These are phyloP conservation scores for Fusarium napiforme DNA, from an alignment of 2,329 filamentous ascomycete genomes.

Conservation along the genomic window DNA sequence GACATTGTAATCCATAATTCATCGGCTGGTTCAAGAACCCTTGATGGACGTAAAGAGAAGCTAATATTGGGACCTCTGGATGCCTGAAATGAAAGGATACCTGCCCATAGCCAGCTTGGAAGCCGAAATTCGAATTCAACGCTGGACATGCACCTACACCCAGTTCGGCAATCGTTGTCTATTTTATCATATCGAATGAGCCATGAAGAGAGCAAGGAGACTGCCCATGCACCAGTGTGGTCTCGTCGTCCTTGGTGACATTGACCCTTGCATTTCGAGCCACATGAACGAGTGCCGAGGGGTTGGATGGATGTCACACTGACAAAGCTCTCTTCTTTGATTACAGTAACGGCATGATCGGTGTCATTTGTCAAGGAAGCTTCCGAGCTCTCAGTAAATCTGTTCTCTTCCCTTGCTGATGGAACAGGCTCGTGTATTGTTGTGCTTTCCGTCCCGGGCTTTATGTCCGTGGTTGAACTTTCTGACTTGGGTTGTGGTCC, in stretches of 20 bases:
- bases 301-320: background rate
- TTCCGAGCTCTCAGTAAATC: fast-evolving
- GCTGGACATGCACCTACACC: too few relatives aligned
- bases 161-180: too few relatives aligned
- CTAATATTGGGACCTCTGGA: background rate
- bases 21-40: fast-evolving
- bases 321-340: background rate
- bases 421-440: fast-evolving
- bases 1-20: fast-evolving
- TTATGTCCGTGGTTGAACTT: fast-evolving
- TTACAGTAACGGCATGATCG: fast-evolving
- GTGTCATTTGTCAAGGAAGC: too few relatives aligned
- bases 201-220: slow-evolving; percentile 6
- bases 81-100: background rate
- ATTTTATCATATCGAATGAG: too few relatives aligned
- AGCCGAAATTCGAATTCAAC: background rate
- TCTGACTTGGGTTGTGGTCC: fast-evolving
- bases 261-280: background rate
- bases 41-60: slow-evolving; percentile 5
- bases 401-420: fast-evolving
- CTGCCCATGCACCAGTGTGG: background rate
- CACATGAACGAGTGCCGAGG: background rate
- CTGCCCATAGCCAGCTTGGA: slow-evolving; percentile 28
- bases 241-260: slow-evolving; percentile 2
- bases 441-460: fast-evolving